Percentiles rank a stretch among this genome's conserved stretches.
Evolutionary conservation across 257 asterid genomes (phyloP).

Genomic region (Pogostemon cablin): DNA sequence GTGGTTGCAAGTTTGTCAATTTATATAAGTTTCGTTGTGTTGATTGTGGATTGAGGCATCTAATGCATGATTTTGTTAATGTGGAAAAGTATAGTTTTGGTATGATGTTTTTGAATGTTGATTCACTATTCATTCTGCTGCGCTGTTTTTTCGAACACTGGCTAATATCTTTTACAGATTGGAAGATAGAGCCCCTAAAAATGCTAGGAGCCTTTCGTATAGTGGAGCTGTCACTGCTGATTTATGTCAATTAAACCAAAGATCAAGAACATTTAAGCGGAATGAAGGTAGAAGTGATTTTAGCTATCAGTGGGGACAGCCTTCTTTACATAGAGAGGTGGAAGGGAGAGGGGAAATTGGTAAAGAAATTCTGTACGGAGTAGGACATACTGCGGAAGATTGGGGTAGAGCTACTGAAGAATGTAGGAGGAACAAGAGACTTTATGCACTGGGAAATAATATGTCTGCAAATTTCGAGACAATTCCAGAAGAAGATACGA

Average conservation of each 20-base stretch:
- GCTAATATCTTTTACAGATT: constrained; percentile 45
- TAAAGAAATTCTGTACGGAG: constrained; percentile 26
- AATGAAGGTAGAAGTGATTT: constrained; percentile 27
- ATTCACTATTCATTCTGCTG: constrained; percentile 11
- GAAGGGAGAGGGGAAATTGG: constrained; percentile 26
- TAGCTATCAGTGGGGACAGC: constrained; percentile 7
- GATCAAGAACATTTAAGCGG: constrained; percentile 40
- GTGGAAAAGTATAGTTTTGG: constrained; percentile 23
- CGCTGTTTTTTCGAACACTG: constrained; percentile 13
- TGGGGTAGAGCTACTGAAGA: constrained; percentile 53
- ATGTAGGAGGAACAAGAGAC: constrained; percentile 33
- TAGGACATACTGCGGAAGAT: constrained; percentile 38
- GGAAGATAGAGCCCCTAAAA: constrained; percentile 47
- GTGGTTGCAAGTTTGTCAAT: not conserved
- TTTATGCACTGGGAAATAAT: constrained; percentile 24
- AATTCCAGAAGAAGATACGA: constrained; percentile 32
- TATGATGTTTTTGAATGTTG: constrained; percentile 26
- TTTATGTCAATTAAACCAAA: constrained; percentile 45
- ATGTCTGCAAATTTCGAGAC: constrained; percentile 30
- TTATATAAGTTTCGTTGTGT: not conserved
- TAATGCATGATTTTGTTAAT: constrained; percentile 3
- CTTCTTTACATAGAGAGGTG: constrained; percentile 28
- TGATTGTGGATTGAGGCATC: not conserved
- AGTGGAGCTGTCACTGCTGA: constrained; percentile 37
- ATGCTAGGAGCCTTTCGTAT: constrained; percentile 35